These are phyloP conservation scores for Oryza nivara DNA, from an alignment of 176 grass and related monocot species.

Conservation along the genomic window DNA sequence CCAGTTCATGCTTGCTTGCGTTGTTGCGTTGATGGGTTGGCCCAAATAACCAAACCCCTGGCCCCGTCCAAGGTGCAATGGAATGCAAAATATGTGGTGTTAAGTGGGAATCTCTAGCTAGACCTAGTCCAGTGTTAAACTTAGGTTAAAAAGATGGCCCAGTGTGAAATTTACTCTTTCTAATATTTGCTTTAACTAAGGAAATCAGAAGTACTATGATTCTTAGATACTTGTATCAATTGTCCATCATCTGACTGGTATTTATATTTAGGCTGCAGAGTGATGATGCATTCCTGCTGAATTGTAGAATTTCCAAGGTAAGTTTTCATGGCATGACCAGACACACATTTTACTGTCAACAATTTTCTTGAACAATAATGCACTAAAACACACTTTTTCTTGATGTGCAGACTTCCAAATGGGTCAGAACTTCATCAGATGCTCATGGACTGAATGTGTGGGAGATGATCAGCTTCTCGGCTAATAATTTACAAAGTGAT, in stretches of 20 bases:
- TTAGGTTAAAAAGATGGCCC: no score
- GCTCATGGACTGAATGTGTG: conserved; percentile 17
- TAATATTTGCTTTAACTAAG: background rate
- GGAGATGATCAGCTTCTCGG: background rate
- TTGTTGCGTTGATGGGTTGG: no score
- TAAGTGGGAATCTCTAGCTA: no score
- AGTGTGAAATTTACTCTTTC: background rate
- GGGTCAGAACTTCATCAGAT: background rate
- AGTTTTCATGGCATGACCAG: conserved; percentile 5
- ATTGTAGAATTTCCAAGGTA: conserved; percentile 4
- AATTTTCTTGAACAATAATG: background rate
- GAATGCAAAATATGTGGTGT: no score
- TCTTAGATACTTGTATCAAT: background rate
- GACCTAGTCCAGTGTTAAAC: no score
- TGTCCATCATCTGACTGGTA: background rate
- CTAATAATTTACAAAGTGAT: conserved; percentile 38
- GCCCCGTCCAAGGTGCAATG: no score
- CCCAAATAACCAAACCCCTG: no score
- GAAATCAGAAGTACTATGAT: background rate
- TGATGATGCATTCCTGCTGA: conserved; percentile 31
- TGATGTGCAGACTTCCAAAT: conserved; percentile 20
- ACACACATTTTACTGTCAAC: background rate
- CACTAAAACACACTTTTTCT: background rate
- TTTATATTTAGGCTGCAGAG: conserved; percentile 48
- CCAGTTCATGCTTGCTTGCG: no score